These are phyloP conservation scores for Euphorbia celastroides DNA, from an alignment of 441 rosid genomes.

Conservation along the genomic window DNA sequence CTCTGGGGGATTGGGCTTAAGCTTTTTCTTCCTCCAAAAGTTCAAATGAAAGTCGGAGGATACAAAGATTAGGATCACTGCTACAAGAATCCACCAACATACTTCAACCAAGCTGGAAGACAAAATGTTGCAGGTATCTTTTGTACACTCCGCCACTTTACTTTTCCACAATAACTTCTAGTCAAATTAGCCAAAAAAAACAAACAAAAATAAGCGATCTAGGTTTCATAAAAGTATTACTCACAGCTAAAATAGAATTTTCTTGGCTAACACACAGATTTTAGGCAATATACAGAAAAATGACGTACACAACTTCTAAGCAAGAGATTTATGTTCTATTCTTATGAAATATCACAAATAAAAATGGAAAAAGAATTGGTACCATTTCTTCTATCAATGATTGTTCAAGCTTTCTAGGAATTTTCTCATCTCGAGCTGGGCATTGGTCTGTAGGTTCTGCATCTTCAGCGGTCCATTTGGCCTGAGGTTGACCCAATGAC, in stretches of 20 bases:
- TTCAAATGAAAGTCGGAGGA: slow-evolving; percentile 33
- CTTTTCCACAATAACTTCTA: slow-evolving; percentile 38
- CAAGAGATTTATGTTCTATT: slow-evolving; percentile 11
- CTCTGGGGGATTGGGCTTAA: slow-evolving; percentile 28
- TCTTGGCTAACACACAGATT: not conserved
- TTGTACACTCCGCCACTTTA: slow-evolving; percentile 18
- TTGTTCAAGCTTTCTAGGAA: slow-evolving; percentile 21
- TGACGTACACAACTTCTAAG: slow-evolving; percentile 12
- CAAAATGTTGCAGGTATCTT: slow-evolving; percentile 26
- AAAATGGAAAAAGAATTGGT: slow-evolving; percentile 14
- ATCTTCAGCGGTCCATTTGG: slow-evolving; percentile 25
- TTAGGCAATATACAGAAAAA: not conserved
- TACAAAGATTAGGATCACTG: slow-evolving; percentile 35
- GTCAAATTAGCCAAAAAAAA: slow-evolving; percentile 24
- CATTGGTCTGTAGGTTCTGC: slow-evolving; percentile 37
- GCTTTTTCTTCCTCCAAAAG: slow-evolving; percentile 29
- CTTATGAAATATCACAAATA: slow-evolving; percentile 7
- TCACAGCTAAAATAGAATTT: not conserved
- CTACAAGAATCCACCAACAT: slow-evolving; percentile 55
- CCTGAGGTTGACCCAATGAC: slow-evolving; percentile 30
- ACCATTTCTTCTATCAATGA: slow-evolving; percentile 22
- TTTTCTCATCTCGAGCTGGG: slow-evolving; percentile 32
- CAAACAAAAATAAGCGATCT: slow-evolving; percentile 8
- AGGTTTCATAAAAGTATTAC: slow-evolving; percentile 1
- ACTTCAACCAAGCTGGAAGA: slow-evolving; percentile 31